A percentile compares a stretch with the other conserved stretches of the same genome.
Evolutionary conservation across 2,329 filamentous ascomycete genomes (phyloP).

Genomic region (Phialocephala subalpina): DNA sequence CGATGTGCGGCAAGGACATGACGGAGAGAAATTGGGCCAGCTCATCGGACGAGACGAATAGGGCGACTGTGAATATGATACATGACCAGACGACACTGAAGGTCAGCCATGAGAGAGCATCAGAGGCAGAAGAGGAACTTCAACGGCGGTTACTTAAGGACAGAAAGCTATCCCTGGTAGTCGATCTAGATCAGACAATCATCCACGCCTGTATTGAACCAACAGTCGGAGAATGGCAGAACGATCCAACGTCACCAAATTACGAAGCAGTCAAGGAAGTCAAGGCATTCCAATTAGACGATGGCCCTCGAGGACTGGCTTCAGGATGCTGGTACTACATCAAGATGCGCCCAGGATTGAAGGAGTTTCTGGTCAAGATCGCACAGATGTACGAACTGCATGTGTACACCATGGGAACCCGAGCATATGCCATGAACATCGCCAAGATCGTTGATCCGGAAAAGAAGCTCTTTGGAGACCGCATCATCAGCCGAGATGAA

Average conservation of each 20-base stretch:
- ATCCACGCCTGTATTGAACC: slow-evolving; percentile 98
- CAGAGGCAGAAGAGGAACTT: slow-evolving; percentile 82
- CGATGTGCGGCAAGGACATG: slow-evolving; percentile 95
- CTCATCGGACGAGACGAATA: slow-evolving; percentile 78
- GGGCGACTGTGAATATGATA: slow-evolving; percentile 92
- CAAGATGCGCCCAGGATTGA: slow-evolving; percentile 89
- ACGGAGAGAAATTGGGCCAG: slow-evolving; percentile 87
- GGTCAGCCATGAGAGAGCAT: slow-evolving; percentile 84
- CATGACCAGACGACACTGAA: slow-evolving; percentile 90
- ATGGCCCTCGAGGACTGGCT: slow-evolving; percentile 73
- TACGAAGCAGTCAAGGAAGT: slow-evolving; percentile 91
- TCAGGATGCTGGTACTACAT: slow-evolving; percentile 96
- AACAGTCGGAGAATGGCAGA: slow-evolving; percentile 95
- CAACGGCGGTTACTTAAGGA: slow-evolving; percentile 83
- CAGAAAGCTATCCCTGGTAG: slow-evolving; percentile 89
- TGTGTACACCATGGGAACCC: slow-evolving; percentile 98
- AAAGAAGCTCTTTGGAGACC: slow-evolving; percentile 87
- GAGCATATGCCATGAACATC: slow-evolving; percentile 93
- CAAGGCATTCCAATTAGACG: slow-evolving; percentile 88
- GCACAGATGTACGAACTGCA: slow-evolving; percentile 90
- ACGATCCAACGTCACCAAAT: slow-evolving; percentile 87
- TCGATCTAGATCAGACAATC: slow-evolving; percentile 97
- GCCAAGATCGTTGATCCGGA: slow-evolving; percentile 93
- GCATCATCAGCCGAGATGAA: slow-evolving; percentile 95
- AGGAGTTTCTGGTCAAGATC: slow-evolving; percentile 80